Percentiles rank a stretch among this genome's conserved stretches.
Evolutionary conservation across 768 basidiomycete species (phyloP).

Genomic region (Lactifluus hygrophoroides): DNA sequence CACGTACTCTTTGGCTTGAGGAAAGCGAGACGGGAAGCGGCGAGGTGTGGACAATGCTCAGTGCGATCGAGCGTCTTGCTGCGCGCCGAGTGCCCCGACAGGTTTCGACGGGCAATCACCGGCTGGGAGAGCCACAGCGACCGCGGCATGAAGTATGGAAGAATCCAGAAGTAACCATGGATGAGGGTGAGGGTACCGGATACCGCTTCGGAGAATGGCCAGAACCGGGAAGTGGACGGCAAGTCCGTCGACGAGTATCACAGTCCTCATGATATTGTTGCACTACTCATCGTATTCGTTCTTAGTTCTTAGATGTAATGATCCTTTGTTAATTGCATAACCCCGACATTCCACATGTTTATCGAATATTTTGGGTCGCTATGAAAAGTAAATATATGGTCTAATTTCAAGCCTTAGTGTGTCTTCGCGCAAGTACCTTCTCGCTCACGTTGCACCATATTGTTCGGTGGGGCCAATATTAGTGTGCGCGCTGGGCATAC

Average conservation of each 20-base stretch:
- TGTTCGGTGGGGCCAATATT: too few species aligned
- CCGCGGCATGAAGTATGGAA: constrained; percentile 7
- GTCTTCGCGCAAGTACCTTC: too few species aligned
- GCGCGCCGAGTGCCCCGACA: constrained; percentile 18
- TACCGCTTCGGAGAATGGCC: constrained; percentile 16
- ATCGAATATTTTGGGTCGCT: not conserved
- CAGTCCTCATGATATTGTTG: not conserved
- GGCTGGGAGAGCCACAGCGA: not conserved
- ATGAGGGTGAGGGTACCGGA: not conserved
- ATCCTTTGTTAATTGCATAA: not conserved
- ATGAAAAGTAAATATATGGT: not conserved
- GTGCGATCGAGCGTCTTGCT: constrained; percentile 41
- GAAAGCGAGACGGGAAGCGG: constrained; percentile 37
- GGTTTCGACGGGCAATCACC: not conserved
- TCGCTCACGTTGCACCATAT: too few species aligned
- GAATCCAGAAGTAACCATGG: constrained; percentile 6
- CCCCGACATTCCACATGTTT: not conserved
- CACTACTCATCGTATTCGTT: not conserved
- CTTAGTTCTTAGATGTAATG: not conserved
- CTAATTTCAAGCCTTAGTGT: not conserved
- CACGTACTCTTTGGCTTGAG: constrained; percentile 44
- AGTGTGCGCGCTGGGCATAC: too few species aligned
- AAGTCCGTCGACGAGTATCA: not conserved
- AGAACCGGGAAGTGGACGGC: not conserved
- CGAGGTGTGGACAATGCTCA: constrained; percentile 45